A percentile compares a stretch with the other conserved stretches of the same genome.
Evolutionary conservation across 2,329 filamentous ascomycete genomes (phyloP).

Genomic region (Penicillium sp.): DNA sequence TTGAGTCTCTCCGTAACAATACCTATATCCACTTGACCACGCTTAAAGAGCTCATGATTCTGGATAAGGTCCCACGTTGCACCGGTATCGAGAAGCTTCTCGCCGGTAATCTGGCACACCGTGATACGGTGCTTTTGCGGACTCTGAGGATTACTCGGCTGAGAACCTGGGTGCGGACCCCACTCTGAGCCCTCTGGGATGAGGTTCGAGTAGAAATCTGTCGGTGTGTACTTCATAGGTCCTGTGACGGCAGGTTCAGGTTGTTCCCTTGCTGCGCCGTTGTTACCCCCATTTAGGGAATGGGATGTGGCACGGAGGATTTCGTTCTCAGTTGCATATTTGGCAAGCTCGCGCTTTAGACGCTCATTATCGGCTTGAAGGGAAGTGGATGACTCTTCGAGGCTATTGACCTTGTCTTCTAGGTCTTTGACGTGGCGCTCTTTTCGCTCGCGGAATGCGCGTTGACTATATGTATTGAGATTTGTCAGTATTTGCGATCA

Average conservation of each 20-base stretch:
- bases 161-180: background rate
- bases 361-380: conserved; percentile 84
- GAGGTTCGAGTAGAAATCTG: conserved; percentile 70
- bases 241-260: conserved; percentile 60
- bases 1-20: conserved; percentile 81
- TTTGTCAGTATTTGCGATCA: conserved; percentile 3
- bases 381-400: conserved; percentile 74
- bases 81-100: conserved; percentile 72
- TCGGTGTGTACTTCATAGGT: conserved; percentile 72
- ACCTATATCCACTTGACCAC: conserved; percentile 78
- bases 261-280: conserved; percentile 30
- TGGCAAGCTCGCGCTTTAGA: conserved; percentile 80
- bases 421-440: conserved; percentile 93
- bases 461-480: conserved; percentile 67
- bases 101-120: conserved; percentile 65
- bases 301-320: conserved; percentile 80
- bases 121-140: conserved; percentile 69
- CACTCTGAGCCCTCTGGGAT: conserved; percentile 50
- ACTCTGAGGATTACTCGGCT: conserved; percentile 15
- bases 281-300: conserved; percentile 44
- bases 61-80: conserved; percentile 92
- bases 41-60: conserved; percentile 73
- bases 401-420: conserved; percentile 77
- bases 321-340: conserved; percentile 87
- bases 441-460: conserved; percentile 94